phyloP scores from a whole-genome alignment of 83 land plant genomes.

The Larix sibirica region DNA sequence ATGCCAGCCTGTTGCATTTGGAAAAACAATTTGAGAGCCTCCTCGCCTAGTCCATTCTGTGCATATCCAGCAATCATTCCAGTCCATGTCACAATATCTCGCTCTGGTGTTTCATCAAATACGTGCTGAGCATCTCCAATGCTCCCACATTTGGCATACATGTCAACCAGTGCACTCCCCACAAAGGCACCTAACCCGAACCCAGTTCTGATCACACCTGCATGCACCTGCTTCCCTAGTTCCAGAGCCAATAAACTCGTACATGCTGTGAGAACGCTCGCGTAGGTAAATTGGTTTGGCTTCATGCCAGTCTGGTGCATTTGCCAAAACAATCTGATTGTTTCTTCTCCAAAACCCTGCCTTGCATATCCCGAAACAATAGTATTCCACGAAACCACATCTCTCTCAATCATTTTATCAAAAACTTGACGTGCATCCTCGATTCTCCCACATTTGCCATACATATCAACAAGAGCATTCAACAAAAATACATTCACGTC shows the following conservation, averaged over 20 bases:
- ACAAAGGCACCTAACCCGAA: slow-evolving; percentile 18
- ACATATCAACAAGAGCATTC: slow-evolving; percentile 31
- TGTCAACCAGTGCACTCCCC: slow-evolving; percentile 21
- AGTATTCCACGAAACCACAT: slow-evolving; percentile 27
- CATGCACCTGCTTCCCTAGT: slow-evolving; percentile 22
- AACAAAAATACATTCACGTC: background rate
- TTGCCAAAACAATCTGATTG: background rate
- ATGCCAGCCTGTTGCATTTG: slow-evolving; percentile 17
- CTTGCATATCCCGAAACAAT: slow-evolving; percentile 23
- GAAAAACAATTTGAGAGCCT: background rate
- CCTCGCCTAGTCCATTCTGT: background rate
- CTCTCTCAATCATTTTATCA: slow-evolving; percentile 25
- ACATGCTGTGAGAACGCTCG: slow-evolving; percentile 22
- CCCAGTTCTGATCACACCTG: slow-evolving; percentile 13
- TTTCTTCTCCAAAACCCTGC: slow-evolving; percentile 16
- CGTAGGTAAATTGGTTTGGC: slow-evolving; percentile 18
- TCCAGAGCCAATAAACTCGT: background rate
- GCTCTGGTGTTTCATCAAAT: slow-evolving; percentile 21
- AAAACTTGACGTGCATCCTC: slow-evolving; percentile 16
- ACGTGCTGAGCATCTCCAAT: slow-evolving; percentile 18
- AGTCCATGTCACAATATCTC: slow-evolving; percentile 18
- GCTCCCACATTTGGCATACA: slow-evolving; percentile 30
- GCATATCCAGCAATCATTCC: slow-evolving; percentile 31
- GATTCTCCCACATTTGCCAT: slow-evolving; percentile 18
- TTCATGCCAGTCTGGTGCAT: slow-evolving; percentile 7